These are phyloP conservation scores for Gaeumannomyces tritici DNA, from an alignment of 2,329 filamentous ascomycete species.

Conservation along the genomic window DNA sequence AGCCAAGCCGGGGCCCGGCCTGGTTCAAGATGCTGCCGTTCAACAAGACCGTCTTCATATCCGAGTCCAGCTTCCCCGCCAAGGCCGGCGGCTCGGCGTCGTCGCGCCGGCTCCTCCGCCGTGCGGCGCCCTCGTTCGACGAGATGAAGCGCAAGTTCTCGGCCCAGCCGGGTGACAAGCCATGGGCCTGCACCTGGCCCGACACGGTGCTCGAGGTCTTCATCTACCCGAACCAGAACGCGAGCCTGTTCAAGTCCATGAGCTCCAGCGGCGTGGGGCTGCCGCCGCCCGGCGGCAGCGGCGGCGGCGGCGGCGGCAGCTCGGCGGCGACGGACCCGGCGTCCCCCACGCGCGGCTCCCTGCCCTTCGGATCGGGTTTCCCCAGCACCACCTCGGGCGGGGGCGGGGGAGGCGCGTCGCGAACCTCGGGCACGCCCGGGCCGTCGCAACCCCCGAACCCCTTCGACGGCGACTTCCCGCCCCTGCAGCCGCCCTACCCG, in stretches of 20 bases:
- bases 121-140: slow-evolving; percentile 4
- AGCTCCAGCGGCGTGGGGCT: not conserved
- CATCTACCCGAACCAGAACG: slow-evolving; percentile 45
- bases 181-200: slow-evolving; percentile 52
- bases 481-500: slow-evolving; percentile 31
- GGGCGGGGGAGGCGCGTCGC: not conserved
- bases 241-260: slow-evolving; percentile 20
- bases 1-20: slow-evolving; percentile 39
- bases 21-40: slow-evolving; percentile 40
- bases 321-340: not conserved
- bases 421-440: slow-evolving; percentile 6
- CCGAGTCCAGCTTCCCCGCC: slow-evolving; percentile 18
- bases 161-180: slow-evolving; percentile 36
- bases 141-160: slow-evolving; percentile 28
- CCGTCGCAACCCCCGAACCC: slow-evolving; percentile 7
- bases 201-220: slow-evolving; percentile 45
- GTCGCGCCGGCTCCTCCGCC: not conserved
- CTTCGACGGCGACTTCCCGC: slow-evolving; percentile 8
- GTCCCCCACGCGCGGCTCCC: not conserved
- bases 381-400: not conserved
- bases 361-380: not conserved
- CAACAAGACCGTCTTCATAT: slow-evolving; percentile 47
- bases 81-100: slow-evolving; percentile 4
- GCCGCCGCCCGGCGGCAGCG: not conserved
- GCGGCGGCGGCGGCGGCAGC: not conserved